Evolutionary conservation across 192 early-diverging fungal species (phyloP), one percentile per base, ranked within the genome.

Genomic region (Kickxella alabastrina): DNA sequence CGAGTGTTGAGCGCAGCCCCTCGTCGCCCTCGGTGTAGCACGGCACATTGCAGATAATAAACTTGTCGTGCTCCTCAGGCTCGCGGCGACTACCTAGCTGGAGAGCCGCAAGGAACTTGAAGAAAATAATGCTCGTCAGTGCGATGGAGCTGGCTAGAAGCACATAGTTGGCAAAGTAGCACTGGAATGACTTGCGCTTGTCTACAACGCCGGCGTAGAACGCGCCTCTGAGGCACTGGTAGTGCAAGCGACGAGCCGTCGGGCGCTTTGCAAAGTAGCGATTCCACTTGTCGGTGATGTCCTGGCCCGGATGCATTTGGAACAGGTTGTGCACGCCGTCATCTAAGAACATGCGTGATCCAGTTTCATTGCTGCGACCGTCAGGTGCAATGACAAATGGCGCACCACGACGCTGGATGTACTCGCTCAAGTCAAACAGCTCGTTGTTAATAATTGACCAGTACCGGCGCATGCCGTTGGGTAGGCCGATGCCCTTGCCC

Each of bases 21-120:
- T 85, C 88, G 52, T 98, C 95, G 51, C 89, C 89, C 68, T 98
- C 95, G 3, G 93, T 96, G 78, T 98, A 98, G 75, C 93, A 95
- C 9, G 93, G 92, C 5, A 97, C 88, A 62, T 92, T 92, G 64
- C 86, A 87, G 41, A 97, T 87, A 54, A 93, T 88, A 60, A 97
- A 94, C 54, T 87, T 85, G 78, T 94, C 92, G 56, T 90, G 85
- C 44, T 92, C 87, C 51, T 93, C 87, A 4, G 89, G 87, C 57
- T 81, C 79, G 26, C 82, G 79, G 43, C 81, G 78, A 15, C 83
- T 76, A 17, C 87, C 87, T 19, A 94, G 64, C 59, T 93, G 90
- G 47, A 97, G 70, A 1, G 93, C 93, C 4, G 93, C 91, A 53
- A 97, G 78, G 63, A 97, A 97, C 69, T 94, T 94, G 75, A 97